phyloP scores from a whole-genome alignment of 345 rosid species.

The Acer negundo region DNA sequence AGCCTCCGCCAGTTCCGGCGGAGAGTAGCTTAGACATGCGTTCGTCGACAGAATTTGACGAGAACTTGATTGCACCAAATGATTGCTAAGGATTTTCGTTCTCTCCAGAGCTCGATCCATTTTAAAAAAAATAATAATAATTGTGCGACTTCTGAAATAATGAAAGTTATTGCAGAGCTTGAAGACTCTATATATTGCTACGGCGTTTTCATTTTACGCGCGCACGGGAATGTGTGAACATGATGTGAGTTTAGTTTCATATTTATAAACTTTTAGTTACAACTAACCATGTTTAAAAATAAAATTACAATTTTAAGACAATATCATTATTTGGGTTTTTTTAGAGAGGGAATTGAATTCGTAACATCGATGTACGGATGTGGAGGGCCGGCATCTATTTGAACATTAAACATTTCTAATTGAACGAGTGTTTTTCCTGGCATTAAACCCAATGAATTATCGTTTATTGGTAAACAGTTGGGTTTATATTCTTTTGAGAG shows the following conservation, averaged over 20 bases:
- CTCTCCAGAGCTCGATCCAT: constrained; percentile 59
- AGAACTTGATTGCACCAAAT: constrained; percentile 42
- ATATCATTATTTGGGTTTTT: too few species aligned
- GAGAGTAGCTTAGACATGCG: constrained; percentile 58
- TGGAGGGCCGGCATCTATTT: too few species aligned
- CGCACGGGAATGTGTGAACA: neutral
- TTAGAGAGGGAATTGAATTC: too few species aligned
- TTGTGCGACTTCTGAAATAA: neutral
- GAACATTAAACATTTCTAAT: too few species aligned
- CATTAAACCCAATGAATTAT: too few species aligned
- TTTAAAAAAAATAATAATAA: neutral
- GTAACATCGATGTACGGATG: too few species aligned
- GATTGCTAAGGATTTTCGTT: constrained; percentile 55
- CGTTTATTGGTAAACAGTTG: too few species aligned
- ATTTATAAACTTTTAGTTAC: too few species aligned
- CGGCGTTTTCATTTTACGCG: neutral
- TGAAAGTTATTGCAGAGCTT: neutral
- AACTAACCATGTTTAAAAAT: too few species aligned
- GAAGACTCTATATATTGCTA: neutral
- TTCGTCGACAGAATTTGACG: constrained; percentile 35
- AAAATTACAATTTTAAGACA: too few species aligned
- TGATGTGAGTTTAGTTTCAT: neutral
- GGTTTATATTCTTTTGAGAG: too few species aligned
- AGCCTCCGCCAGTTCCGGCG: constrained; percentile 65
- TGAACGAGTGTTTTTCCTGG: too few species aligned